Conservation (phyloP, 257 asterid species). For the Sherardia arvensis region DNA sequence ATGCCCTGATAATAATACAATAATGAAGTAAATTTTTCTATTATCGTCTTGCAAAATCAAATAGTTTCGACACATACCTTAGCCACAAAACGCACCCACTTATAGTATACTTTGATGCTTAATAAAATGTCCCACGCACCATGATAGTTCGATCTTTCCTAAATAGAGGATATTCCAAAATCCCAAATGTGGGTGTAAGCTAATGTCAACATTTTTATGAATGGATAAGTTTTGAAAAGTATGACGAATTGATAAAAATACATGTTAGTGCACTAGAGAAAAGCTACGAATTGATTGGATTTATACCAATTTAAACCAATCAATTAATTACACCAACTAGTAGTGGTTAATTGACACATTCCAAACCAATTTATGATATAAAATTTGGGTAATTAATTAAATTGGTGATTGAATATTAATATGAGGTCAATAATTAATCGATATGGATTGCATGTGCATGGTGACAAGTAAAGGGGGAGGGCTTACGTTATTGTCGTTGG, state of each 20-base stretch:
- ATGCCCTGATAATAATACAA: too few species aligned
- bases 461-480: slow-evolving; percentile 1
- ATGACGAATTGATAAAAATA: not conserved
- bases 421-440: not conserved
- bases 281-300: not conserved
- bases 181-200: not conserved
- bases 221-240: not conserved
- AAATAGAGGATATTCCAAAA: not conserved
- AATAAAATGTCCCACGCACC: too few species aligned
- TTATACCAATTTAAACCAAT: not conserved
- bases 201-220: not conserved
- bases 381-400: not conserved
- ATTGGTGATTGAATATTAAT: not conserved
- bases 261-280: not conserved
- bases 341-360: not conserved
- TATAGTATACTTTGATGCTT: too few species aligned
- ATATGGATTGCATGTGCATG: slow-evolving; percentile 6
- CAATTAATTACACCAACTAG: not conserved
- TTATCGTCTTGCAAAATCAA: too few species aligned
- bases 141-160: too few species aligned
- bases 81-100: too few species aligned
- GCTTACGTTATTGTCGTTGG: not conserved
- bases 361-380: not conserved
- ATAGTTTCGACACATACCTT: too few species aligned
- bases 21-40: too few species aligned